Conservation (phyloP, 768 basidiomycete species). For the Suillus variegatus region DNA sequence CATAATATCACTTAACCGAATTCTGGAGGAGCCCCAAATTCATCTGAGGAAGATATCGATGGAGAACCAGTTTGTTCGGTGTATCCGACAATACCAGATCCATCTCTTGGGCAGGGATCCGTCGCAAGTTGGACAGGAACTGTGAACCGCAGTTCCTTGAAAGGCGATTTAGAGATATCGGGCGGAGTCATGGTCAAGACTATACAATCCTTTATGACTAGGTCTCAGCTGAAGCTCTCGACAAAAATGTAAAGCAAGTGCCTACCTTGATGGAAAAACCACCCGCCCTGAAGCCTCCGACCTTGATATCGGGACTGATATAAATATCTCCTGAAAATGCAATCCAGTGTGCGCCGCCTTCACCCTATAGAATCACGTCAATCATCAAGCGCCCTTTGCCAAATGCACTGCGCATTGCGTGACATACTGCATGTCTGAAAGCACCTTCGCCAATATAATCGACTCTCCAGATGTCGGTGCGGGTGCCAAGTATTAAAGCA, state of each 20-base stretch:
- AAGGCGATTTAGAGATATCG: constrained; percentile 54
- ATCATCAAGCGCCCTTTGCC: not conserved
- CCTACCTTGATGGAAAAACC: constrained; percentile 65
- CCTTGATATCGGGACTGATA: constrained; percentile 47
- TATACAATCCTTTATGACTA: constrained; percentile 59
- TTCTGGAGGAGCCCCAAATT: constrained; percentile 18
- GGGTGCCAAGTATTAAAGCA: constrained; percentile 47
- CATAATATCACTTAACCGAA: constrained; percentile 5
- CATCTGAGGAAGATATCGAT: constrained; percentile 26
- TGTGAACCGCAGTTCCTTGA: constrained; percentile 58
- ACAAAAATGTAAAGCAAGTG: not conserved
- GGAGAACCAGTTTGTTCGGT: constrained; percentile 8
- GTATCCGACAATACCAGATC: constrained; percentile 20
- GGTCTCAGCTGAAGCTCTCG: constrained; percentile 7
- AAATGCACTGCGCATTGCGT: not conserved
- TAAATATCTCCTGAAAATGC: constrained; percentile 64
- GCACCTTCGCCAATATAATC: constrained; percentile 65
- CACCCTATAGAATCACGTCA: constrained; percentile 43
- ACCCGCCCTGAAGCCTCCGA: constrained; percentile 65
- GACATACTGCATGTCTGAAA: constrained; percentile 57
- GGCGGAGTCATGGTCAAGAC: constrained; percentile 61
- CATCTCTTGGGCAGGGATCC: constrained; percentile 52
- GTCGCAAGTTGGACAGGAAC: constrained; percentile 69
- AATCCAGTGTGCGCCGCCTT: constrained; percentile 58
- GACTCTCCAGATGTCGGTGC: constrained; percentile 70